Percentiles rank a stretch among this genome's conserved stretches.
Conservation (phyloP, 1,284 basidiomycete species). For the Grifola frondosa region DNA sequence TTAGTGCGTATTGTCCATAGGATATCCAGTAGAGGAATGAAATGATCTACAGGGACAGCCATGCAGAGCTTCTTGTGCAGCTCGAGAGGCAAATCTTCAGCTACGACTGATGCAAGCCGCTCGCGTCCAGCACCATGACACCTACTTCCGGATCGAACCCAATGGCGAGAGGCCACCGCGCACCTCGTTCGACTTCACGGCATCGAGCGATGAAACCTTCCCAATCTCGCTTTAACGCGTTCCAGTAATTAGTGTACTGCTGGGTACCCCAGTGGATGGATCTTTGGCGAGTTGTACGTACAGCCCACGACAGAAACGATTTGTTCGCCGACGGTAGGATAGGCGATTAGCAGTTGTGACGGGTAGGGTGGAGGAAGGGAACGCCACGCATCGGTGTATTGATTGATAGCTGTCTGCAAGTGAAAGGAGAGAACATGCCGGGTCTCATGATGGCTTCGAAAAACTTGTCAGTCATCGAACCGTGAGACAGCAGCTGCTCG, state of each 20-base stretch:
- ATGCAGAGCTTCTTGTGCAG: conserved; percentile 49
- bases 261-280: conserved; percentile 76
- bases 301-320: conserved; percentile 86
- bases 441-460: conserved; percentile 82
- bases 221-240: conserved; percentile 86
- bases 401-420: conserved; percentile 79
- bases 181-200: conserved; percentile 82
- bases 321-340: conserved; percentile 70
- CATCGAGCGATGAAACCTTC: conserved; percentile 89
- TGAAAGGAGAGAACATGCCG: conserved; percentile 81
- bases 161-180: conserved; percentile 78
- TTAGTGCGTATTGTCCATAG: conserved; percentile 60
- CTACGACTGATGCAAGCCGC: conserved; percentile 62
- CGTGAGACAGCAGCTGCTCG: conserved; percentile 69
- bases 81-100: conserved; percentile 66
- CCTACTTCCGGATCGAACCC: conserved; percentile 49
- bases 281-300: conserved; percentile 75
- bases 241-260: conserved; percentile 79
- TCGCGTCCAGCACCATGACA: conserved; percentile 73
- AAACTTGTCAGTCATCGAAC: conserved; percentile 78
- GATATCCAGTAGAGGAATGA: conserved; percentile 54
- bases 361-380: conserved; percentile 61
- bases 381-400: conserved; percentile 74
- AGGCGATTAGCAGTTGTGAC: conserved; percentile 56
- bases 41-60: conserved; percentile 39